Evolutionary conservation across 768 basidiomycete species (phyloP), one percentile per base, ranked within the genome.

Genomic region (Kwoniella sp.): DNA sequence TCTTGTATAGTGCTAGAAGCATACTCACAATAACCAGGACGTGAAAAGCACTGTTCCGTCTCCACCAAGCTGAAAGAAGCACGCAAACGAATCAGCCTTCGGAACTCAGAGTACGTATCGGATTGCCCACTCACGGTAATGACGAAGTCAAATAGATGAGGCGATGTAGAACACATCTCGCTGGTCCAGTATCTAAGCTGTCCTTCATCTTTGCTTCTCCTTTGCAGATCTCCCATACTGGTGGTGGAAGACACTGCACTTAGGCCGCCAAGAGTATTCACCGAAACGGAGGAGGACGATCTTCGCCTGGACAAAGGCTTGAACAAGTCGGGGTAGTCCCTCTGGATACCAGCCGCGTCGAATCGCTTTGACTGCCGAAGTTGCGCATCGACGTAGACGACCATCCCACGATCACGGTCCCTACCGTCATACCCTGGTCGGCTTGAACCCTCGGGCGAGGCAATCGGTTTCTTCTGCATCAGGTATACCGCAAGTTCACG

Each of bases 41-140:
- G 96, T 96, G 83, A 97, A 99, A 17, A 99, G 86, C 1, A 98
- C 94, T 0, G 96, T 99, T 15, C 96, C 96, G 78, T 99, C 96
- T 11, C 96, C 96, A 53, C 96, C 96, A 67, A 98, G 88, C 94
- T 97, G 75, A 30, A 28, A 2, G 9, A 51, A 8, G 11, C 31
- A 78, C 57, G n/a, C n/a, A n/a, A n/a, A n/a, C n/a, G 55, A 51
- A 58, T 57, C 15, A 48, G 56, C 28, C 34, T 47, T 11, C 38
- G 25, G 23, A 60, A 23, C 29, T 31, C 37, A 45, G 29, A 13
- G 55, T 50, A 57, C 17, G 58, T 58, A 30, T 55, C 29, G 29
- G 38, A 23, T 8, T 9, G 54, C 12, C 55, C 22, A 83, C 91
- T 82, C 75, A 96, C 93, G 29, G 96, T 98, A 51, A 98, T 85